These are phyloP conservation scores for Penicillium maclennaniae DNA, from an alignment of 495 filamentous ascomycete species.

Conservation along the genomic window DNA sequence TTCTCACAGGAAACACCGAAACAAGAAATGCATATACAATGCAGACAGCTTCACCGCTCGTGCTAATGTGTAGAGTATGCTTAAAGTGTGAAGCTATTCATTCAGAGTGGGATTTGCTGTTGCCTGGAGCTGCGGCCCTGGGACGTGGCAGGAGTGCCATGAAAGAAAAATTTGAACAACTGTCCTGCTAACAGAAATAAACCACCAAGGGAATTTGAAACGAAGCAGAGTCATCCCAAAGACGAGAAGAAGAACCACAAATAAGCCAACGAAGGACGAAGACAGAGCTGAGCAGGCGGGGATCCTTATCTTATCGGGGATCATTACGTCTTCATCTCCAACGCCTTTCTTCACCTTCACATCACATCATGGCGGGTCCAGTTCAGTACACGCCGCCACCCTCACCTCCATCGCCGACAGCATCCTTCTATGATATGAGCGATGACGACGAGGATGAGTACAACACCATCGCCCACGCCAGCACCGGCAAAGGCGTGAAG, in stretches of 20 bases:
- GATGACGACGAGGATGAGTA: conserved; percentile 96
- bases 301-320: conserved; percentile 18
- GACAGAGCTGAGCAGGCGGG: conserved; percentile 5
- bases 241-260: background rate
- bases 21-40: background rate
- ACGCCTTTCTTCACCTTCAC: conserved; percentile 3
- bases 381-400: conserved; percentile 43
- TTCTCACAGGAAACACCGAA: background rate
- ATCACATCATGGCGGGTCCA: conserved; percentile 27
- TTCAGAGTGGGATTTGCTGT: background rate
- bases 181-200: background rate
- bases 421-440: conserved; percentile 93
- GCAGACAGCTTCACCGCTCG: background rate
- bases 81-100: background rate
- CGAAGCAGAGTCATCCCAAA: background rate
- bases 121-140: background rate
- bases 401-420: conserved; percentile 68
- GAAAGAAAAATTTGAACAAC: background rate
- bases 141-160: background rate
- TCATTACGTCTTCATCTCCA: conserved; percentile 19
- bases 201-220: background rate
- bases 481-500: conserved; percentile 81
- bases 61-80: background rate
- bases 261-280: background rate
- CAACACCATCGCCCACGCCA: conserved; percentile 85